Evolutionary conservation across 2,329 filamentous ascomycete species (phyloP).

Genomic region (Pseudogymnoascus sp.): DNA sequence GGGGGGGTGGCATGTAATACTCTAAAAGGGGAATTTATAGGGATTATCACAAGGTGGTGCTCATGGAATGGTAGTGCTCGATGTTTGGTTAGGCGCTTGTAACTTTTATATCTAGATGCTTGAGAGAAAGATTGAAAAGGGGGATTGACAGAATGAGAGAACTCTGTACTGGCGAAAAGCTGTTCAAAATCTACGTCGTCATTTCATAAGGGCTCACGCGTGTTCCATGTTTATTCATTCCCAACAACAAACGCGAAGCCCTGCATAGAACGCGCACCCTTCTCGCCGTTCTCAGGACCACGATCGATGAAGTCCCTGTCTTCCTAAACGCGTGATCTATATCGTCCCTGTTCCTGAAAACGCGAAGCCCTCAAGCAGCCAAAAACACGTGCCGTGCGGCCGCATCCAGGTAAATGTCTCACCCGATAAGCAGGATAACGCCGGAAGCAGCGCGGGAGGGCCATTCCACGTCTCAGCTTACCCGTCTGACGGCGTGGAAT

Average conservation of each 20-base stretch:
- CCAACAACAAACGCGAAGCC: slow-evolving; percentile 2
- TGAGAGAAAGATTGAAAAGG: not conserved
- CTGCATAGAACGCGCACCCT: not conserved
- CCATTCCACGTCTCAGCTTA: not conserved
- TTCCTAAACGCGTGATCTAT: not conserved
- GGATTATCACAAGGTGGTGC: not conserved
- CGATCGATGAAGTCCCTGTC: not conserved
- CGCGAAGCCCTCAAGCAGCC: not conserved
- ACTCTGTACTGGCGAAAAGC: not conserved
- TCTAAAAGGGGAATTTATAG: not conserved
- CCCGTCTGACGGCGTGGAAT: not conserved
- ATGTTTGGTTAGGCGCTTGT: not conserved
- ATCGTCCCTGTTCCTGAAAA: not conserved
- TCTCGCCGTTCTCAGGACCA: not conserved
- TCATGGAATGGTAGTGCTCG: not conserved
- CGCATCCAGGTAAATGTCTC: not conserved
- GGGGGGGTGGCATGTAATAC: slow-evolving; percentile 12
- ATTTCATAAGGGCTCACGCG: slow-evolving; percentile 3
- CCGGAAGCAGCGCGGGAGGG: slow-evolving; percentile 8
- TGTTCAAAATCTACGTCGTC: not conserved
- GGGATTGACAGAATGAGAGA: not conserved
- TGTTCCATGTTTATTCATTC: not conserved
- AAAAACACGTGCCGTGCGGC: not conserved
- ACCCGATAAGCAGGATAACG: slow-evolving; percentile 8
- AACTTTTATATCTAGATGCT: not conserved